Conservation (phyloP, 108 stramenopile species). For the Skeletonema menzelii region DNA sequence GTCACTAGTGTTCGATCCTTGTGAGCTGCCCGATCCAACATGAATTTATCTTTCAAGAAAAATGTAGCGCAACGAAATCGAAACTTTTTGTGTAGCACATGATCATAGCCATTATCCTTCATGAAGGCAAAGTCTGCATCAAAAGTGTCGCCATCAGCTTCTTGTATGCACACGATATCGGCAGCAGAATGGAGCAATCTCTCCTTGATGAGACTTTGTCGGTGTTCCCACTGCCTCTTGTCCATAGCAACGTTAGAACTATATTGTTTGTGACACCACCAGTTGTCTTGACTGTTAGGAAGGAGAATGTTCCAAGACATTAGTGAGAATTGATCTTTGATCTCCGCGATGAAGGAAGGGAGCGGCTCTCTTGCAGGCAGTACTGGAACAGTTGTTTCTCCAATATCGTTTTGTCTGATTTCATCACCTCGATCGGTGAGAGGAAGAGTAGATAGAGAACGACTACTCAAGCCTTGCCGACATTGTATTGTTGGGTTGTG, state of each 20-base stretch:
- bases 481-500: not conserved
- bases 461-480: not conserved
- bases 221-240: conserved; percentile 47
- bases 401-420: not conserved
- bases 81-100: conserved; percentile 64
- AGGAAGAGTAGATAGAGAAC: not conserved
- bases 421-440: conserved; percentile 5
- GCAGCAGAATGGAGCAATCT: conserved; percentile 46
- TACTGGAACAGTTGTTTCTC: conserved; percentile 16
- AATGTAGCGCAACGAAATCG: conserved; percentile 88
- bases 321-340: conserved; percentile 28
- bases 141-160: conserved; percentile 79
- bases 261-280: conserved; percentile 65
- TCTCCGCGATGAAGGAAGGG: conserved; percentile 9
- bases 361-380: conserved; percentile 24
- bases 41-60: conserved; percentile 64
- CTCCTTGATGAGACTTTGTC: conserved; percentile 45
- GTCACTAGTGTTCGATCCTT: conserved; percentile 86
- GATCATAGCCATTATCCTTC: conserved; percentile 72
- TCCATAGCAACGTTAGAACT: conserved; percentile 38
- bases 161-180: conserved; percentile 88
- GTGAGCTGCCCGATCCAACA: conserved; percentile 71
- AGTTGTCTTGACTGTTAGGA: conserved; percentile 51
- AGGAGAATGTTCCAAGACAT: conserved; percentile 59
- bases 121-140: conserved; percentile 86